Base-by-base conservation (phyloP, 23 red algal species). In the Gracilaria domingensis region DNA sequence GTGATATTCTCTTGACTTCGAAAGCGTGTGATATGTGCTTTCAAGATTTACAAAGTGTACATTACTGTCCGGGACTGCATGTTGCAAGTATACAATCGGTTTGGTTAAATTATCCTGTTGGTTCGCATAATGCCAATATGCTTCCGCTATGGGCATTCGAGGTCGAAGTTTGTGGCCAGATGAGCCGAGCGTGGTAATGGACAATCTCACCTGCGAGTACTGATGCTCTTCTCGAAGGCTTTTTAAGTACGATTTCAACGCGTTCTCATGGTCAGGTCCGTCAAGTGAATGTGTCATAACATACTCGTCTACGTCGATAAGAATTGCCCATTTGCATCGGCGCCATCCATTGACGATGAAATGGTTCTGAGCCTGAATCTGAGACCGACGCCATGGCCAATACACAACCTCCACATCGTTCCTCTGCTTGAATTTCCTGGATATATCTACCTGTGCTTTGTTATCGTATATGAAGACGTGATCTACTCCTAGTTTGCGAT, bases 391-490 rank as follows among this genome's bases (percentile, higher is more conserved):
- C 75, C 74, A 92, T 28, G 88, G 88, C 88, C 88, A 92, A n/a
- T 83, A 20, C n/a, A 92, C 62, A 24, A 92, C 60, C 29, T 92
- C 88, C 5, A 83, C 66, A 57, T 92, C 88, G 32, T 37, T n/a
- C 40, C 29, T 40, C 28, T 82, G 6, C 16, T 44, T 39, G 28
- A 64, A 73, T 20, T 51, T 54, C 16, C 50, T 66, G 23, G 61
- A 67, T 18, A 92, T 2, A 3, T 65, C 61, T 11, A 12, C 16
- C n/a, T 37, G 23, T 6, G 35, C 60, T 21, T 70, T 55, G 32
- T 92, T 92, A 39, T 92, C 88, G 66, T 92, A 92, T 51, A 92
- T 42, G 33, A 72, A 92, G 2, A 83, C 77, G 37, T 92, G 62
- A 49, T 92, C 88, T 0, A 92, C 88, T 34, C 88, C 88, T 35